A percentile compares a stretch with the other conserved stretches of the same genome.
These are phyloP conservation scores for Saccharomycopsis oosterbeekiorum DNA, from an alignment of 805 yeast species.

Conservation along the genomic window DNA sequence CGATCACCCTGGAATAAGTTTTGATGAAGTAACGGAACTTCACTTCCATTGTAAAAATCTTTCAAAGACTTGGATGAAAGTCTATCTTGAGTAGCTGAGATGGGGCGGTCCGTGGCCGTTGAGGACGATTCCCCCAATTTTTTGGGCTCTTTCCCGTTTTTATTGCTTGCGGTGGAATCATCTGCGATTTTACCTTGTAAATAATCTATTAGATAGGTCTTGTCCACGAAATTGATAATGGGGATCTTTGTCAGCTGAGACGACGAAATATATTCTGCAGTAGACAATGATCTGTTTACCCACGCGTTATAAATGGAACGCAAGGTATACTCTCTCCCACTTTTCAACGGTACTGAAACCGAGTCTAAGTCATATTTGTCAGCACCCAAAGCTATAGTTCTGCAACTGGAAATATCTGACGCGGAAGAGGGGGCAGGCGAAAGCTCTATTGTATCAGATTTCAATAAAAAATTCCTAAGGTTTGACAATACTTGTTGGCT, in stretches of 20 bases:
- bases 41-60: conserved; percentile 25
- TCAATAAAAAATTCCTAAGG: neutral
- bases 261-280: conserved; percentile 71
- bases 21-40: conserved; percentile 45
- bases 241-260: conserved; percentile 56
- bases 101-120: conserved; percentile 2
- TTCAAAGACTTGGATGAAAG: neutral
- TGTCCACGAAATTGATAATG: conserved; percentile 72
- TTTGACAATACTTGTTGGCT: neutral
- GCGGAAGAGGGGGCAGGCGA: neutral
- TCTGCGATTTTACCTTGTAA: conserved; percentile 24
- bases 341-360: conserved; percentile 43
- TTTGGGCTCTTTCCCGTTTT: neutral
- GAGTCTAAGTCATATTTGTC: neutral
- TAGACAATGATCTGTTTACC: conserved; percentile 59
- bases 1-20: conserved; percentile 59
- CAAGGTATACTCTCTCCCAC: conserved; percentile 28
- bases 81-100: neutral
- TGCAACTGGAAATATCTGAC: neutral
- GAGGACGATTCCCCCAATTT: neutral
- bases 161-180: neutral
- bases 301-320: conserved; percentile 68
- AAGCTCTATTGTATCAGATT: neutral
- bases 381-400: neutral
- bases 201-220: conserved; percentile 79